A percentile compares a stretch with the other conserved stretches of the same genome.
Conservation (phyloP, 306 rosid species). For the Rubus parviflorus region DNA sequence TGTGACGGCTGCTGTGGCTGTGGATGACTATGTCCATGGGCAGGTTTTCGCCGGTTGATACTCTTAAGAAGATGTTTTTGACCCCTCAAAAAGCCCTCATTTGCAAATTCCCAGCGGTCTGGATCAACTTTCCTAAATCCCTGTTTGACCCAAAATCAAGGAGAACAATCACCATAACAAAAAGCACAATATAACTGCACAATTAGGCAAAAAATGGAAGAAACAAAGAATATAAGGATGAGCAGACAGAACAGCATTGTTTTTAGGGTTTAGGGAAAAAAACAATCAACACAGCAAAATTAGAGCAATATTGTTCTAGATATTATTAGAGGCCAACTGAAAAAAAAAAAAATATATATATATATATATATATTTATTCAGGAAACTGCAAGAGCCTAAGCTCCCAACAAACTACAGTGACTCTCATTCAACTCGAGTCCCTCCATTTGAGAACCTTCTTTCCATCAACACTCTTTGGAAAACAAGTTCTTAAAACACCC, state of each 20-base stretch:
- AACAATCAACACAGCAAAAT: neutral
- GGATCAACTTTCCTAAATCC: constrained; percentile 99
- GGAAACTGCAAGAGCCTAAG: neutral
- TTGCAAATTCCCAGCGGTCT: constrained; percentile 99
- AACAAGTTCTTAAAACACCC: neutral
- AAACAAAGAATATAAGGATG: neutral
- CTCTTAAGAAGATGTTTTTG: constrained; percentile 88
- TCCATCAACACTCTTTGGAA: neutral
- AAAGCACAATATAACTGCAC: neutral
- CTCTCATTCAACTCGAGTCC: neutral
- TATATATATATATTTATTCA: too few relatives aligned
- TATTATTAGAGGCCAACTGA: neutral
- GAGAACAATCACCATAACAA: constrained; percentile 12
- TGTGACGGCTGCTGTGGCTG: constrained; percentile 69
- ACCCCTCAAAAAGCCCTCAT: constrained; percentile 92
- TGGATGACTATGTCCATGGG: constrained; percentile 73
- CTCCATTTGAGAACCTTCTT: neutral
- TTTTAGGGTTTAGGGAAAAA: neutral
- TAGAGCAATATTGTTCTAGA: neutral
- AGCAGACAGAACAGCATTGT: neutral
- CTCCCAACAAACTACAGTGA: neutral
- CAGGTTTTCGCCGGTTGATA: constrained; percentile 85
- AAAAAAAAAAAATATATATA: neutral
- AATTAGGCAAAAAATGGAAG: neutral
- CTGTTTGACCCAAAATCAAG: constrained; percentile 37